Evolutionary conservation across 2,329 filamentous ascomycete genomes (phyloP), one percentile per base, ranked within the genome.

Genomic region (Botrytis tulipae): DNA sequence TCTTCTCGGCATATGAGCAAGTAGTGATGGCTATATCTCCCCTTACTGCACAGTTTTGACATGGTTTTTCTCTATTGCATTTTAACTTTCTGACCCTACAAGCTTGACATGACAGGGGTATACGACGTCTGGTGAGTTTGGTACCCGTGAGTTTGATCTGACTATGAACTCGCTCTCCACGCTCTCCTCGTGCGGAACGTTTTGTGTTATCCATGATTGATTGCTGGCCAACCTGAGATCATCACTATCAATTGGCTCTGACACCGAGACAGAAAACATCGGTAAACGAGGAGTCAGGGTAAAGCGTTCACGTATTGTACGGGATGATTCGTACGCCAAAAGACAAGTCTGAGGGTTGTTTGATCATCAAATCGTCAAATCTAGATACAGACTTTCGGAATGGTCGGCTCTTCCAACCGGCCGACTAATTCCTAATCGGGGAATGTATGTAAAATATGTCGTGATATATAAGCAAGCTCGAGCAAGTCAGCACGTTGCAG

Each of bases 31-130:
- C 72, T 18, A 80, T 78, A 5, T 84, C 84, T 66, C 82, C 85
- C 77, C 87, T 87, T 74, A 86, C 86, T 57, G 83, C 77, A 76
- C 87, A 89, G 78, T 88, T 86, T 25, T 83, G 79, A 79, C 87
- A 89, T 71, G 87, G 87, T 69, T 83, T 80, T 81, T 80, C 44
- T 61, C 87, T 85, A 78, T 89, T 86, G 78, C 87, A 89, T 76
- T 88, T 89, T 57, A 78, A 71, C 51, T 78, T 78, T 73, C 76
- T 68, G 3, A 73, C 57, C 48, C 74, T 70, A 68, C 76, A 77
- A 37, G 76, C 74, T 42, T 74, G 67, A 67, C 75, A 77, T 18
- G 75, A 77, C 29, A 78, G 72, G 10, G 76, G 75, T 42, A 78
- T 54, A 22, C 76, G 73, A 54, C 46, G 35, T 54, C 46, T 16